These are phyloP conservation scores for Colletotrichum tropicale DNA, from an alignment of 2,329 filamentous ascomycete genomes.

Conservation along the genomic window DNA sequence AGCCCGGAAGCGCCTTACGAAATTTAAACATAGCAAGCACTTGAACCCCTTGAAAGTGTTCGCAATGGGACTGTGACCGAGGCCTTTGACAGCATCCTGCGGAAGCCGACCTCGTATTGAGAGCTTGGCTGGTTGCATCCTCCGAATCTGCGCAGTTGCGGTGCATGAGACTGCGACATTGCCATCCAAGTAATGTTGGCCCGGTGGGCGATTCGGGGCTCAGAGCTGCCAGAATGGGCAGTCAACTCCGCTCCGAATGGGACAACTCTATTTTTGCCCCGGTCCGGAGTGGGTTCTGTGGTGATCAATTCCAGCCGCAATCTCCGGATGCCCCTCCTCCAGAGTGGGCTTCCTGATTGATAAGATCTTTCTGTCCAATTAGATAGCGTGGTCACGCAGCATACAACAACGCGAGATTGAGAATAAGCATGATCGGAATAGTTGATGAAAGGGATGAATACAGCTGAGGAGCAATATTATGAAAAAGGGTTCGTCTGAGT, in stretches of 20 bases:
- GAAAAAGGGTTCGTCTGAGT: not conserved
- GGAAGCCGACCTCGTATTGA: not conserved
- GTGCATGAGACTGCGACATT: not conserved
- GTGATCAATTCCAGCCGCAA: not conserved
- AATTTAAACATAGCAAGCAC: not conserved
- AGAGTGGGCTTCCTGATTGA: not conserved
- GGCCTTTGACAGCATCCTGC: not conserved
- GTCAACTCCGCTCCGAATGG: not conserved
- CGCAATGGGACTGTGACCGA: not conserved
- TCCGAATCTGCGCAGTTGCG: not conserved
- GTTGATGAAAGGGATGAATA: not conserved
- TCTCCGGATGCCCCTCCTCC: not conserved
- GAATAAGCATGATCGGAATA: not conserved
- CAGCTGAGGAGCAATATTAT: not conserved
- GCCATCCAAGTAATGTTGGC: not conserved
- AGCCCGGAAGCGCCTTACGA: not conserved
- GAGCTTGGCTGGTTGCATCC: not conserved
- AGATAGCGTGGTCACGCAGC: fast-evolving
- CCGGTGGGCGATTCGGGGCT: not conserved
- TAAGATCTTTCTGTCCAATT: not conserved
- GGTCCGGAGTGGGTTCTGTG: not conserved
- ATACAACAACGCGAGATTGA: not conserved
- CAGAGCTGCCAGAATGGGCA: not conserved
- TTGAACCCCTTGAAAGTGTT: not conserved
- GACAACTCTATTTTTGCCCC: not conserved